Evolutionary conservation across 2,329 filamentous ascomycete genomes (phyloP), one percentile per base, ranked within the genome.

Genomic region (Teratosphaeria viscida): DNA sequence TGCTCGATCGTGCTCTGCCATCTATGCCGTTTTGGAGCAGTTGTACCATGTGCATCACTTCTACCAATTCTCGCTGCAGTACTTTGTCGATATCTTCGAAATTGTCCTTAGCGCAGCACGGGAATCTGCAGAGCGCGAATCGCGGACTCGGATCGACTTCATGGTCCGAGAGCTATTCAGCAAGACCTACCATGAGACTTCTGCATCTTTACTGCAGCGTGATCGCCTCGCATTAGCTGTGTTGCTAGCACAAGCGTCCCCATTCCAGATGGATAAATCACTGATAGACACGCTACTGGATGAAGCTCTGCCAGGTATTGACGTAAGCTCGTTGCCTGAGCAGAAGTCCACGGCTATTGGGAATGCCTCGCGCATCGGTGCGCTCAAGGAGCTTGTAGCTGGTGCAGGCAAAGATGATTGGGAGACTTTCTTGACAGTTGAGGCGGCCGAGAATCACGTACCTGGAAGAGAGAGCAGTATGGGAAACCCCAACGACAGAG

Each of bases 1-100:
- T 75, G 94, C 94, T 59, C 85, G 87, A 68, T 92, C 94, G 52
- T 99, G 94, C 82, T 96, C 92, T 77, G 92, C 94, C 59, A 92
- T 99, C 52, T 99, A 97, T 73, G 91, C 95, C 35, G 89, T 99
- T 14, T 80, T 99, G 62, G 95, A 99, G 77, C 92, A 99, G 74
- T 83, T 99, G 60, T 92, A 97, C 75, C 95, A 96, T 72, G 86
- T 99, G 73, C 96, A 99, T 74, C 94, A 97, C 79, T 97, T 97
- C 77, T 99, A 99, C 75, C 95, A 97, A 73, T 99, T 99, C 81
- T 99, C 94, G 43, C 82, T 99, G 61, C 92, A 96, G 74, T 99
- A 96, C 77, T 99, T 99, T 77, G 83, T 96, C 59, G 89, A 96
- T 72, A 99, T 99, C 67, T 99, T 99, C 82, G 89, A 95, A 72